Base-by-base conservation (phyloP, 306 rosid species). In the Inga oerstediana region DNA sequence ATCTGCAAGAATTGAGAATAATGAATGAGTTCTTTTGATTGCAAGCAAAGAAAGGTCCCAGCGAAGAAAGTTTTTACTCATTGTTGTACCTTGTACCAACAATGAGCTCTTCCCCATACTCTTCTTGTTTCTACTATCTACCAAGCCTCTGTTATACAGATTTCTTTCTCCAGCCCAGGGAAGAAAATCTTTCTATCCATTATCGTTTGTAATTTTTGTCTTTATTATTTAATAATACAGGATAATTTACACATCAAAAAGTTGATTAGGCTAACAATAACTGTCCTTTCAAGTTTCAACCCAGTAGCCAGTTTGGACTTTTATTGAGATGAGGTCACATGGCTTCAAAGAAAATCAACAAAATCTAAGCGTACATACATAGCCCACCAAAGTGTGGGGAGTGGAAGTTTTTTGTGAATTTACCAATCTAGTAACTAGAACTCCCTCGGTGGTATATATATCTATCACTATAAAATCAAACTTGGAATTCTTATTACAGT, bases 241-340 rank as follows among this genome's bases (percentile, higher is more conserved):
- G 14, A 62, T 12, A 12, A 11, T 62, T 62, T 11, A 27, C 37
- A 24, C 1, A 24, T 22, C 34, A 24, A 27, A 62, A 4, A 62
- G 35, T 62, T 62, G 16, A 24, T 62, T 27, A 62, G 68, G 11
- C 35, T 27, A 62, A 62, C 68, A 27, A 22, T 10, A 62, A 64
- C 37, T 30, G 70, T 64, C 70, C 70, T 30, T 64, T 64, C 66
- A 22, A 58, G 12, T 8, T 62, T 62, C 69, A 12, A 62, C 68
- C 4, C 70, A 5, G 39, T 2, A 64, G 70, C 41, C 70, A 27
- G 70, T 64, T 64, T 13, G 37, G 37, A 64, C 70, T 64, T 64
- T 61, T 20, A 61, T 39, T 45, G 62, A 66, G 83, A 39, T 56
- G 80, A 68, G 54, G 76, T 73, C 86, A 86, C 79, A 69, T 79